phyloP scores from a whole-genome alignment of 176 grass and related monocot genomes.

The Eleusine indica region DNA sequence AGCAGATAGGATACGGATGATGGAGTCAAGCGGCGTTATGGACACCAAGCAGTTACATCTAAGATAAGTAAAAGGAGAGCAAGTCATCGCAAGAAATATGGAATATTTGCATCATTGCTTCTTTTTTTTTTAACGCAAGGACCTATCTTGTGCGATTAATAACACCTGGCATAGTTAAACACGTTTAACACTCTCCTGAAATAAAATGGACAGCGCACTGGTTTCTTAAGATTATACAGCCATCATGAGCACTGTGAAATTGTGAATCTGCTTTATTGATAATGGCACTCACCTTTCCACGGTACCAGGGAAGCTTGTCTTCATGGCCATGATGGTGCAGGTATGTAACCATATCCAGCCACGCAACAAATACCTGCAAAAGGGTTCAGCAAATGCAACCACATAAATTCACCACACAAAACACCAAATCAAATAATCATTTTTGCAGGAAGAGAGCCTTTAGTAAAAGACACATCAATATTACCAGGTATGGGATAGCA shows the following conservation, averaged over 20 bases:
- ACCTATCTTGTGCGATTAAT: neutral
- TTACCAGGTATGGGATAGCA: conserved; percentile 71
- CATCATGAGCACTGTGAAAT: conserved; percentile 22
- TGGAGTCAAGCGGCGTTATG: neutral
- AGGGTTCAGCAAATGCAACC: conserved; percentile 36
- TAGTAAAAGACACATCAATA: conserved; percentile 5
- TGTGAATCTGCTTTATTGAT: neutral
- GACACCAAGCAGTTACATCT: neutral
- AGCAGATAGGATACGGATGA: neutral
- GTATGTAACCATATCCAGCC: conserved; percentile 95
- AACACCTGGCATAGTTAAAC: neutral
- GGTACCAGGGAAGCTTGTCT: conserved; percentile 95
- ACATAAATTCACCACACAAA: conserved; percentile 23
- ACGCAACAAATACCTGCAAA: conserved; percentile 86
- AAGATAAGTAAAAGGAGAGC: neutral
- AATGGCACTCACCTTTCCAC: conserved; percentile 74
- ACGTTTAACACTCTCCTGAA: neutral
- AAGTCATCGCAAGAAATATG: neutral
- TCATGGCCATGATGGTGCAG: conserved; percentile 95
- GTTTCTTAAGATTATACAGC: conserved; percentile 1
- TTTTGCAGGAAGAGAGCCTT: neutral
- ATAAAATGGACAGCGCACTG: neutral
- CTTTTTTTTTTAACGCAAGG: neutral
- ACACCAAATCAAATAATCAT: conserved; percentile 18
- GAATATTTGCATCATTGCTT: conserved; percentile 6